A percentile compares a stretch with the other conserved stretches of the same genome.
These are phyloP conservation scores for Bretschneidera sinensis DNA, from an alignment of 345 rosid species.

Conservation along the genomic window DNA sequence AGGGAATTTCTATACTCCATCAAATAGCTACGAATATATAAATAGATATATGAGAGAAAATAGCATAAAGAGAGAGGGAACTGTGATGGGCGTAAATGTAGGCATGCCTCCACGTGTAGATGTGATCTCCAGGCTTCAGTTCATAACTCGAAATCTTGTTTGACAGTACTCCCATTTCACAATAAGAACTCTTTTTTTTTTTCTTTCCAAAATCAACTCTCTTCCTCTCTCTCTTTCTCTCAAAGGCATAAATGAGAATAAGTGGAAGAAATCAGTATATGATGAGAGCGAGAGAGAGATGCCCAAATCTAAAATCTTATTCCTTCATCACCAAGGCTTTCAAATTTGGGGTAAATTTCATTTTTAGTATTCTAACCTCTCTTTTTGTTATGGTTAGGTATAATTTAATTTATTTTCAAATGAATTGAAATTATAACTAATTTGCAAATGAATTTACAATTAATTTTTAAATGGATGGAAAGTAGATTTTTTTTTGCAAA, in stretches of 20 bases:
- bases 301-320: neutral
- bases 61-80: conserved; percentile 18
- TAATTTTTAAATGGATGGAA: too few relatives aligned
- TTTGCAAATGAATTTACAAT: too few relatives aligned
- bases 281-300: neutral
- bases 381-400: too few relatives aligned
- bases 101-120: conserved; percentile 73
- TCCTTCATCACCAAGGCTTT: neutral
- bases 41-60: too few relatives aligned
- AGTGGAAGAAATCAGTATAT: neutral
- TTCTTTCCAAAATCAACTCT: neutral
- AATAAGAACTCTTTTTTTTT: too few relatives aligned
- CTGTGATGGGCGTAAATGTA: conserved; percentile 80
- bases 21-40: too few relatives aligned
- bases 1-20: too few relatives aligned
- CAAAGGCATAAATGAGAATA: neutral
- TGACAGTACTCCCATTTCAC: conserved; percentile 52
- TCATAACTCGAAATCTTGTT: conserved; percentile 48
- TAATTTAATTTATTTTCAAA: too few relatives aligned
- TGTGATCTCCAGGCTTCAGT: conserved; percentile 68
- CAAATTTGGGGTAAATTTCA: too few relatives aligned
- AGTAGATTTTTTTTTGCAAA: too few relatives aligned
- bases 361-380: too few relatives aligned
- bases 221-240: neutral
- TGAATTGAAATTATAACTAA: too few relatives aligned